Conservation (phyloP, 192 early-diverging fungal genomes). For the Coemansia sp. region DNA sequence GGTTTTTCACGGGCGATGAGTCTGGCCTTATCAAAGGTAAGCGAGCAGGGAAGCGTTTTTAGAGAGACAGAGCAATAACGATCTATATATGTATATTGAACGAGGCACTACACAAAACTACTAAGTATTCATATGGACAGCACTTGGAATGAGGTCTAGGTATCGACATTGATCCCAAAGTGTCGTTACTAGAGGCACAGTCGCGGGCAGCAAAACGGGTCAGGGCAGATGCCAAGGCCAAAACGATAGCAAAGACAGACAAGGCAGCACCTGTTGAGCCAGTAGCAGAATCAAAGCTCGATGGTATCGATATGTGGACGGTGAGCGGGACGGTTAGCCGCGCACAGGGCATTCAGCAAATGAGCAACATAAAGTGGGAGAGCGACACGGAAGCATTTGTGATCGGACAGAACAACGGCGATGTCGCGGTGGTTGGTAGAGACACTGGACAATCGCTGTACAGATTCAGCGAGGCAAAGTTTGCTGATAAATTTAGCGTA, state of each 20-base stretch:
- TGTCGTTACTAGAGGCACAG: slow-evolving; percentile 42
- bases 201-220: slow-evolving; percentile 44
- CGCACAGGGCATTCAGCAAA: slow-evolving; percentile 28
- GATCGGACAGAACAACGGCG: slow-evolving; percentile 38
- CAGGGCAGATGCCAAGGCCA: slow-evolving; percentile 41
- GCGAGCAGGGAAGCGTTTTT: not conserved
- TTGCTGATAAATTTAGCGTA: slow-evolving; percentile 14
- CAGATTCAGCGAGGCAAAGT: slow-evolving; percentile 21
- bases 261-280: slow-evolving; percentile 12
- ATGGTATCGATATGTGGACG: slow-evolving; percentile 23
- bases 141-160: slow-evolving; percentile 1
- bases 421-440: slow-evolving; percentile 25
- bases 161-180: slow-evolving; percentile 41
- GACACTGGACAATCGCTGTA: slow-evolving; percentile 14
- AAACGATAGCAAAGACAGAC: slow-evolving; percentile 19
- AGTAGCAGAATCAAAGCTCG: slow-evolving; percentile 7
- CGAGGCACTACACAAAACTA: not conserved
- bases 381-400: slow-evolving; percentile 16
- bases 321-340: slow-evolving; percentile 30
- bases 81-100: not conserved
- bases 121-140: not conserved
- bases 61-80: not conserved
- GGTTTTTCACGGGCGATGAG: slow-evolving; percentile 56
- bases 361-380: slow-evolving; percentile 13
- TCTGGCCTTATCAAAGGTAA: slow-evolving; percentile 46